Evolutionary conservation across 257 asterid species (phyloP).

Genomic region (Apocynum venetum): DNA sequence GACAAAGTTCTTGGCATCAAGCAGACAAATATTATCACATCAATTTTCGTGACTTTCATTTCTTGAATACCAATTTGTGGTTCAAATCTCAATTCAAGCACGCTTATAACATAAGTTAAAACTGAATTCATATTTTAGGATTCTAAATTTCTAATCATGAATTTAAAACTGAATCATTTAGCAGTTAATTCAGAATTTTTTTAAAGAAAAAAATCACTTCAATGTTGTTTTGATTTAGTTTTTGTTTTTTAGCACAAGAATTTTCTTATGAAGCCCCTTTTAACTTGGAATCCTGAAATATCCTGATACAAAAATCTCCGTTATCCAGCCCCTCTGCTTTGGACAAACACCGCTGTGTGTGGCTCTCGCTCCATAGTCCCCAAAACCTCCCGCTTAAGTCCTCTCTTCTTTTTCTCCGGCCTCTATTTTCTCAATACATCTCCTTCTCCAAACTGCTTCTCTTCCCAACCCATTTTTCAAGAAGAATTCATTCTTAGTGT

Average conservation of each 20-base stretch:
- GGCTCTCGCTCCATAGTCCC: slow-evolving; percentile 15
- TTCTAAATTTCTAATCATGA: background rate
- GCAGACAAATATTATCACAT: too few species aligned
- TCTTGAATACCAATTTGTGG: background rate
- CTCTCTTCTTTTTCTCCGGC: background rate
- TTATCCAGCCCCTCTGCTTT: background rate
- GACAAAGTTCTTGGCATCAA: too few species aligned
- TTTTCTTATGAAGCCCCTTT: background rate
- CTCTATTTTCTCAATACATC: background rate
- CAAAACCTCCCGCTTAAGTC: slow-evolving; percentile 1
- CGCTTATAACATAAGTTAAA: background rate
- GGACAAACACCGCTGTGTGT: slow-evolving; percentile 17
- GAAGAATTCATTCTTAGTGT: background rate
- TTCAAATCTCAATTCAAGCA: background rate
- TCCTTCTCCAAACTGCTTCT: background rate
- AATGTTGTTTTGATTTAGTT: background rate
- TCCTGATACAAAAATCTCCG: background rate
- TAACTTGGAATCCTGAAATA: background rate
- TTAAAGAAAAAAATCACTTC: background rate
- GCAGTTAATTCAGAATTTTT: background rate
- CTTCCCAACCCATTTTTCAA: background rate
- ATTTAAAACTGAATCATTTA: background rate
- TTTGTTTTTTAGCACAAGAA: background rate
- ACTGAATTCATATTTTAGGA: background rate
- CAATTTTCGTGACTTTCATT: too few species aligned